phyloP scores from a whole-genome alignment of 495 filamentous ascomycete genomes.

The Astrocystis sublimbata region DNA sequence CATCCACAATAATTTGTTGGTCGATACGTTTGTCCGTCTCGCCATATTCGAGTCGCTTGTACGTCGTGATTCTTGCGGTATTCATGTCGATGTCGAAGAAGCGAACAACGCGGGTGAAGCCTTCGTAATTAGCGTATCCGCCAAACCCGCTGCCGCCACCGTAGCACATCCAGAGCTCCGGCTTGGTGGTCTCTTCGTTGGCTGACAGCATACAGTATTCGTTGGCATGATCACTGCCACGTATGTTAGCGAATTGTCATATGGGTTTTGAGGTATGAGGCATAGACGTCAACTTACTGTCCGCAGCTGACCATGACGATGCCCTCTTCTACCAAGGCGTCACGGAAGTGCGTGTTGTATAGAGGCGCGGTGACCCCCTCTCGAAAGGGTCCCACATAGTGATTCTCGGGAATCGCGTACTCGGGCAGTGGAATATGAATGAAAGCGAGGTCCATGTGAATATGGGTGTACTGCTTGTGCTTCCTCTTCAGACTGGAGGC shows the following conservation, averaged over 20 bases:
- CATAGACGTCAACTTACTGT: constrained; percentile 60
- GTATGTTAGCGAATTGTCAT: constrained; percentile 13
- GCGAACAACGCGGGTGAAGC: constrained; percentile 78
- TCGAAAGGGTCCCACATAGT: constrained; percentile 63
- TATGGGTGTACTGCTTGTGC: constrained; percentile 80
- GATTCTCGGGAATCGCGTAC: constrained; percentile 57
- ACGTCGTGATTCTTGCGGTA: constrained; percentile 80
- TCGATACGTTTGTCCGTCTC: constrained; percentile 70
- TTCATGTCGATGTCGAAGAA: constrained; percentile 94
- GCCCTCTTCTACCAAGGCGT: constrained; percentile 81
- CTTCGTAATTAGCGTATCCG: constrained; percentile 88
- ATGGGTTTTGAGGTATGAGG: too few species aligned
- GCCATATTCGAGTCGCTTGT: constrained; percentile 87
- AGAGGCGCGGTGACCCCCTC: constrained; percentile 81
- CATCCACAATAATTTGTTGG: constrained; percentile 85
- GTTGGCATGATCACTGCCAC: constrained; percentile 81
- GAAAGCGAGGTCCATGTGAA: constrained; percentile 95
- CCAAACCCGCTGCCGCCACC: constrained; percentile 87
- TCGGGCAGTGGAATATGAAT: constrained; percentile 97
- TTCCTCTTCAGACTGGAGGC: constrained; percentile 64
- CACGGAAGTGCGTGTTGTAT: constrained; percentile 85
- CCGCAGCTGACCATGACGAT: constrained; percentile 86
- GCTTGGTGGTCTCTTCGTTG: constrained; percentile 52
- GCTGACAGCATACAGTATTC: constrained; percentile 84
- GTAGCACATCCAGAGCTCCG: constrained; percentile 98